phyloP scores from a whole-genome alignment of 116 monocot genomes.

The Posidonia oceanica region DNA sequence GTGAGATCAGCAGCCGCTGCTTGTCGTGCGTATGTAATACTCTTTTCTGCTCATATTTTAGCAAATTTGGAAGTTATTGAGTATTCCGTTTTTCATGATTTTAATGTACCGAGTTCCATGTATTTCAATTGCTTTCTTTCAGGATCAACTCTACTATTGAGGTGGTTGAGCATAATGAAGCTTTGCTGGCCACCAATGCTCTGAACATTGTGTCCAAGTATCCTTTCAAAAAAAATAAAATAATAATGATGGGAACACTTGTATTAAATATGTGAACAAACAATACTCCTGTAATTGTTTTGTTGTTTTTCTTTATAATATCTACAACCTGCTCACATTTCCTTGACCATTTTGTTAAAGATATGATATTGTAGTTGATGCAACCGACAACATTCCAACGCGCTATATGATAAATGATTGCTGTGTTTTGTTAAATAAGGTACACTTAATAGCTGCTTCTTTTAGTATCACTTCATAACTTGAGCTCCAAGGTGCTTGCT shows the following conservation, averaged over 20 bases:
- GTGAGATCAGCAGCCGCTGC: conserved; percentile 87
- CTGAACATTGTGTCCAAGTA: conserved; percentile 85
- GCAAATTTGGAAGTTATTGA: not conserved
- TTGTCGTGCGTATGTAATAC: conserved; percentile 67
- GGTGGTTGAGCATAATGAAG: conserved; percentile 67
- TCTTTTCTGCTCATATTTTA: conserved; percentile 1
- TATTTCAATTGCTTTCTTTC: conserved; percentile 4
- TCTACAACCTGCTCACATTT: not conserved
- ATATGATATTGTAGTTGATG: conserved; percentile 98
- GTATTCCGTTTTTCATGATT: too few species aligned
- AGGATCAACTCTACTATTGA: conserved; percentile 91
- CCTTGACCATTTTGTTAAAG: conserved; percentile 37
- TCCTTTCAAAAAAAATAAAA: conserved; percentile 36
- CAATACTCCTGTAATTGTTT: not conserved
- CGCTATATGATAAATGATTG: conserved; percentile 97
- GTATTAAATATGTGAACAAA: not conserved
- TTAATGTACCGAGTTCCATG: not conserved
- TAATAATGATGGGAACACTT: not conserved
- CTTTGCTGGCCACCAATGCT: conserved; percentile 63
- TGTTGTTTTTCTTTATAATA: not conserved
- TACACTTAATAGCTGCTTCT: conserved; percentile 16
- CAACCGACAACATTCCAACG: conserved; percentile 94
- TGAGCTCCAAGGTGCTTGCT: too few species aligned
- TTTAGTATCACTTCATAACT: not conserved
- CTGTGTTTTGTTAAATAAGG: conserved; percentile 89